A percentile compares a stretch with the other conserved stretches of the same genome.
Evolutionary conservation across 305 asterid genomes (phyloP).

Genomic region (Fraxinus platypoda): DNA sequence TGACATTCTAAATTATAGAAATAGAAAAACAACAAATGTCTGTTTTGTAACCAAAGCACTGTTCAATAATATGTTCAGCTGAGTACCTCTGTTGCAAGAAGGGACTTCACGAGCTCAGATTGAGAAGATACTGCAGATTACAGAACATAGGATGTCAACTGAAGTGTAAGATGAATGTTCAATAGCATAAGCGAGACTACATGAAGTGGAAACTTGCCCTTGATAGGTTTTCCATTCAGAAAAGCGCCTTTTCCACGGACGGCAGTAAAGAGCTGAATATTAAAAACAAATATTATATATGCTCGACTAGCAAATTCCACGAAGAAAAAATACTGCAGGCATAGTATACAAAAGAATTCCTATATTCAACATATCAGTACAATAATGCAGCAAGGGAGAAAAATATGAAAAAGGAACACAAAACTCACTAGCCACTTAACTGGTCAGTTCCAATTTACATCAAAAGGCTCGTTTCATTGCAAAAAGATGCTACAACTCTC

Average conservation of each 20-base stretch:
- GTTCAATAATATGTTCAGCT: conserved; percentile 8
- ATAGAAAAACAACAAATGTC: not conserved
- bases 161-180: conserved; percentile 14
- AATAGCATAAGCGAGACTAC: not conserved
- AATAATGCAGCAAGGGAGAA: not conserved
- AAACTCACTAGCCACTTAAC: not conserved
- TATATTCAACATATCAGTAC: conserved; percentile 11
- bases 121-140: conserved; percentile 74
- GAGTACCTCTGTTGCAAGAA: conserved; percentile 82
- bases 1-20: not conserved
- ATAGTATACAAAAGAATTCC: not conserved
- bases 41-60: not conserved
- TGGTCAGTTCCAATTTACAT: not conserved
- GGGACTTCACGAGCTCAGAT: conserved; percentile 70
- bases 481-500: conserved; percentile 5
- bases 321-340: not conserved
- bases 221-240: conserved; percentile 83
- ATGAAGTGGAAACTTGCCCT: conserved; percentile 43
- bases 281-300: conserved; percentile 17
- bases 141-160: conserved; percentile 17
- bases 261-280: conserved; percentile 79
- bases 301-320: conserved; percentile 4
- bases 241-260: conserved; percentile 78
- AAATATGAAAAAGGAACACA: not conserved
- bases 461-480: not conserved